Evolutionary conservation across 1,139 yeast species (phyloP).

Genomic region (Pichiaceae sp.): DNA sequence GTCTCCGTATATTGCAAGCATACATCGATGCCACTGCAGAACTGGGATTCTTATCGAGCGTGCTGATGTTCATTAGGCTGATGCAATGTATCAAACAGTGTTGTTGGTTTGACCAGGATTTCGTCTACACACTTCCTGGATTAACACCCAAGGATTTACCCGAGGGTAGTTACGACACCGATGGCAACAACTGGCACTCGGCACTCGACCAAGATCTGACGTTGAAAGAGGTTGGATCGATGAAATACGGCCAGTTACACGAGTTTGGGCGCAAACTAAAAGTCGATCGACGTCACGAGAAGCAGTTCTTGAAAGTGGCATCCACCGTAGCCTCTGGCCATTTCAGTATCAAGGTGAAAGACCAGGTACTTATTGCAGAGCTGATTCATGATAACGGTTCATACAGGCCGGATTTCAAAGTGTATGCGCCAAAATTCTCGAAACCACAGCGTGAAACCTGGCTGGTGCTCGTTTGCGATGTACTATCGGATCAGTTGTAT

Average conservation of each 20-base stretch:
- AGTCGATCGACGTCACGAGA: conserved; percentile 25
- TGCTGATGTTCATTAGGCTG: conserved; percentile 49
- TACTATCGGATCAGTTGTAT: conserved; percentile 37
- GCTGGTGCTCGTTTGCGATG: conserved; percentile 64
- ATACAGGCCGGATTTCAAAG: conserved; percentile 49
- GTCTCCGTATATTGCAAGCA: conserved; percentile 89
- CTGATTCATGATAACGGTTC: conserved; percentile 49
- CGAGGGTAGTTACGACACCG: conserved; percentile 16
- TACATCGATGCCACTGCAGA: conserved; percentile 87
- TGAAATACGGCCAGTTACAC: conserved; percentile 23
- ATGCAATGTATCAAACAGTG: conserved; percentile 91
- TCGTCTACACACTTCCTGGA: conserved; percentile 69
- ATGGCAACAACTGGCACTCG: conserved; percentile 22
- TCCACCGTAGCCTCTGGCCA: conserved; percentile 29
- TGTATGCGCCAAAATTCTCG: conserved; percentile 77
- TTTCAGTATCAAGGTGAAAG: conserved; percentile 19
- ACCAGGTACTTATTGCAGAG: conserved; percentile 30
- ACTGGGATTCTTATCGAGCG: conserved; percentile 59
- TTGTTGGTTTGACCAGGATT: conserved; percentile 75
- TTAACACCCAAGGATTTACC: conserved; percentile 25
- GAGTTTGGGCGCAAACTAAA: conserved; percentile 30
- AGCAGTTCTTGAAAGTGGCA: conserved; percentile 31
- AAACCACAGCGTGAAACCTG: conserved; percentile 91
- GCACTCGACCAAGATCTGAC: conserved; percentile 18
- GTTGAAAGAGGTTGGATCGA: conserved; percentile 25